Base-by-base conservation (phyloP, 306 rosid genomes). In the Cucurbita pepo region DNA sequence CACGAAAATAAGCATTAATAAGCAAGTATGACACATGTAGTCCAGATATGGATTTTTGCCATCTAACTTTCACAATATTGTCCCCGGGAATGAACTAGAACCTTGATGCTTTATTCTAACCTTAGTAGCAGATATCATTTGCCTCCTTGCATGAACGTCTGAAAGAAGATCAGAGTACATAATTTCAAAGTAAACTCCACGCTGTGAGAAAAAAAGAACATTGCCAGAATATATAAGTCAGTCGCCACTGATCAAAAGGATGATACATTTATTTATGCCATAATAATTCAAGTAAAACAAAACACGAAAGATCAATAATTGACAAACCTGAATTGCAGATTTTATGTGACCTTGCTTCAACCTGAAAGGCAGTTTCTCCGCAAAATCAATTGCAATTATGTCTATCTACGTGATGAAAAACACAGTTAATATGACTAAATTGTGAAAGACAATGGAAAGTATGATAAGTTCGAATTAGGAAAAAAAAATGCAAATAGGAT, bases 101-200 rank as follows among this genome's bases (percentile, higher is more conserved):
- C 70, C 15, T 12, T 66, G 34, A 44, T 66, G 55, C 72, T 30
- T 30, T 30, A 30, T 30, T 30, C 81, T 75, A 66, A 89, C 96
- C 99, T 94, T 87, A 56, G 89, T 87, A 86, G 76, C 81, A 77
- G 90, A 71, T 82, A 91, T 87, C 75, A 88, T 64, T 79, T 85
- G 95, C 80, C 87, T 84, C 88, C 96, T 86, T 13, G 71, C 51
- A 38, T 86, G 92, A 41, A 74, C 55, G 76, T 89, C 89, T 1
- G 75, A 45, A 66, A 89, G 71, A 70, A 91, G 73, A 79, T 78
- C 77, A 18, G 87, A 81, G 45, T 94, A 89, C 14, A 85, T 73
- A 30, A 94, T 81, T 81, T 94, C 99, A 56, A 94, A 94, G 82
- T 74, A 86, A 77, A 91, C 80, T 44, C 94, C 96, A 18, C 98